Evolutionary conservation across 192 early-diverging fungal genomes (phyloP), one percentile per base, ranked within the genome.

Genomic region (Spizellomyces punctatus): DNA sequence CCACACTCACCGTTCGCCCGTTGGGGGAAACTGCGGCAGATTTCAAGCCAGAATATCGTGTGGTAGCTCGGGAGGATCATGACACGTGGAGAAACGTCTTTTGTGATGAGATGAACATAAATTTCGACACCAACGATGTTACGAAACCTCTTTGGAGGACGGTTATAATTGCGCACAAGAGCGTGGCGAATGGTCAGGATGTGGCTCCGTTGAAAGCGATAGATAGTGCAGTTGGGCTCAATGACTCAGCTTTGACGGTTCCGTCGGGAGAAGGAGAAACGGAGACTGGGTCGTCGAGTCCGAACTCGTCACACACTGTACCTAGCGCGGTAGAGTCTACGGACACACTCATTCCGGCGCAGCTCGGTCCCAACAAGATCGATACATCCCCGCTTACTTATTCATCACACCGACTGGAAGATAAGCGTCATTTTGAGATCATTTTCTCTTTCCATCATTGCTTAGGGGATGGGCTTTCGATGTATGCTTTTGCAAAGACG

Each of bases 391-490:
- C 50, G 1, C 50, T 54, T 19, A 19, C 17, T 19, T 19, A 12
- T 12, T n/a, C 14, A n/a, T 19, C 50, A 12, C 50, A 54, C 17
- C 50, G 50, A 19, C 14, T n/a, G 17, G 17, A 54, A 44, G 47
- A 59, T 62, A 66, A 48, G n/a, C 57, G n/a, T 19, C 44, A 69
- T 19, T 84, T 81, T 56, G 70, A 75, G 8, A 67, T 84, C 62
- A 76, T 81, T 36, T 79, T 81, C 65, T 75, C 81, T 19, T 82
- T 85, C 55, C 83, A 85, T 50, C 83, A 85, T 68, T 82, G 63
- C 5, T 21, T 64, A 14, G 63, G 81, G 3, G 83, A 85, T 65
- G 83, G 83, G 8, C 70, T 85, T 19, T 76, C 76, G 0, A 78
- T 80, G 69, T 75, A 76, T 50, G 75, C 79, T 7, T 81, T 67